These are phyloP conservation scores for Aspergillus sp. DNA, from an alignment of 2,329 filamentous ascomycete genomes.

Conservation along the genomic window DNA sequence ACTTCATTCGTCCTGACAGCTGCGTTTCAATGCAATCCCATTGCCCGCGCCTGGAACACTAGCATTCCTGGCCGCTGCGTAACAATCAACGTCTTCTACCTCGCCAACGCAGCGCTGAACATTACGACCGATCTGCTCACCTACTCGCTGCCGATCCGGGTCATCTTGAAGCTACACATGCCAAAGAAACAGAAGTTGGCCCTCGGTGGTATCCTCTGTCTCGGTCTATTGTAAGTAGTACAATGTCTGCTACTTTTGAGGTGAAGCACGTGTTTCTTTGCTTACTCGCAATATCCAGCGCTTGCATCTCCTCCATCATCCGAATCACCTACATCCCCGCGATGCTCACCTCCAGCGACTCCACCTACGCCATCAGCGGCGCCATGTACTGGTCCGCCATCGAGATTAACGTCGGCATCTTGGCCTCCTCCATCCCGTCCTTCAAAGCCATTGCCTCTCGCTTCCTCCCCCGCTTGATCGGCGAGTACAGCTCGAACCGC, in stretches of 20 bases:
- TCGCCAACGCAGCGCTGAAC: constrained; percentile 60
- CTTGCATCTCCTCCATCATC: constrained; percentile 51
- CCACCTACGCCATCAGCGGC: constrained; percentile 40
- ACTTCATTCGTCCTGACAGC: constrained; percentile 46
- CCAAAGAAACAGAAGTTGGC: constrained; percentile 51
- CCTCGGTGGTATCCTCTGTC: constrained; percentile 52
- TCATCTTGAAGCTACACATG: constrained; percentile 50
- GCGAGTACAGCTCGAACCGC: constrained; percentile 33
- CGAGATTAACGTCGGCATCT: constrained; percentile 46
- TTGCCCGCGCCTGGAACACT: constrained; percentile 44
- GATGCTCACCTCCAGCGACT: constrained; percentile 43
- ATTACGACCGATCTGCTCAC: constrained; percentile 61
- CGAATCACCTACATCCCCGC: constrained; percentile 49
- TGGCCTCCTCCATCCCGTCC: constrained; percentile 47
- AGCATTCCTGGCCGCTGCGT: constrained; percentile 45
- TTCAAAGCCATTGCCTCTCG: constrained; percentile 45
- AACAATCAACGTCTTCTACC: constrained; percentile 53
- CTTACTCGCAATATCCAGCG: constrained; percentile 28
- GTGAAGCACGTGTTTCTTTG: no score
- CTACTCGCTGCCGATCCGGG: constrained; percentile 55
- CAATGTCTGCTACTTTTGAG: no score
- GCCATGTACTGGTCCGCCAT: constrained; percentile 52
- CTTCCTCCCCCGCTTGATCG: constrained; percentile 47
- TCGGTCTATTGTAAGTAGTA: constrained; percentile 50
- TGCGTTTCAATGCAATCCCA: constrained; percentile 49